These are phyloP conservation scores for Alternaria incomplexa DNA, from an alignment of 2,329 filamentous ascomycete genomes.

Conservation along the genomic window DNA sequence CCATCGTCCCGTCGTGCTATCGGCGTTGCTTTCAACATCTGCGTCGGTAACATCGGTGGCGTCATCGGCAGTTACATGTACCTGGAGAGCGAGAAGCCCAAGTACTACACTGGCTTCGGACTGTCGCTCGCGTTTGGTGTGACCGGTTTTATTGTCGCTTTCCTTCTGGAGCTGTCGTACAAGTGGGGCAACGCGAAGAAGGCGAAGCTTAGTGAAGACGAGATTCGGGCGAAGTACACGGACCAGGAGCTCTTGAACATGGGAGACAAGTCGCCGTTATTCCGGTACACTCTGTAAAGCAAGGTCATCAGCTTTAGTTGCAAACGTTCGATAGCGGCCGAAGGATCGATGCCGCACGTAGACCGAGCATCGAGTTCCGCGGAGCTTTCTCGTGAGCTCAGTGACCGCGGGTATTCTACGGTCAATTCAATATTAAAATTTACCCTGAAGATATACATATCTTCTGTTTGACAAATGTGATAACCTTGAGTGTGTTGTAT, in stretches of 20 bases:
- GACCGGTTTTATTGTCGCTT: conserved; percentile 24
- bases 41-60: conserved; percentile 38
- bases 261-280: conserved; percentile 51
- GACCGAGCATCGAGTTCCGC: too few relatives aligned
- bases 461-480: neutral
- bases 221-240: conserved; percentile 43
- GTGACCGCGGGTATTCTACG: neutral
- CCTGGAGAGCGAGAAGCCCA: conserved; percentile 43
- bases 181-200: conserved; percentile 26
- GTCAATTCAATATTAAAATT: neutral
- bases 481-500: neutral
- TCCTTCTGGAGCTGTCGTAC: conserved; percentile 26
- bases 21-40: conserved; percentile 39
- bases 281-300: conserved; percentile 42
- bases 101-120: conserved; percentile 47
- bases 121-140: conserved; percentile 27
- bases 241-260: conserved; percentile 47
- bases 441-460: neutral
- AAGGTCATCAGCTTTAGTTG: neutral
- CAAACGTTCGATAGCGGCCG: too few relatives aligned
- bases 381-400: neutral
- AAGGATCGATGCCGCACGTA: too few relatives aligned
- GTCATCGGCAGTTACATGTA: conserved; percentile 46
- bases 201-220: conserved; percentile 44
- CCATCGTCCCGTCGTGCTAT: conserved; percentile 39